These are phyloP conservation scores for Cicer chorassanicum DNA, from an alignment of 306 rosid genomes.

Conservation along the genomic window DNA sequence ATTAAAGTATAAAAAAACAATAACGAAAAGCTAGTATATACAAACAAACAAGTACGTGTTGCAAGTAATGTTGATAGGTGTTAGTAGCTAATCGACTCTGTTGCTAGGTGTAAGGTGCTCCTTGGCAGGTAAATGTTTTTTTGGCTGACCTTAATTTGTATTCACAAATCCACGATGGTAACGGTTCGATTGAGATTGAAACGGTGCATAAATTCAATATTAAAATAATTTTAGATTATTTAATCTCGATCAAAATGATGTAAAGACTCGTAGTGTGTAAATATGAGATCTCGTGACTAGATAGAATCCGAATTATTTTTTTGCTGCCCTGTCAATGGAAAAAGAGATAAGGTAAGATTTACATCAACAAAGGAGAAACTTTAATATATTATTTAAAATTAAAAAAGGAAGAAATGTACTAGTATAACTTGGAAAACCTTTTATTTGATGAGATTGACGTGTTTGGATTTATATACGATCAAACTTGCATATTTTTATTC, in stretches of 20 bases:
- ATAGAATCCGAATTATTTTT: no score
- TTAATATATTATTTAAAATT: neutral
- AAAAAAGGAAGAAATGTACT: neutral
- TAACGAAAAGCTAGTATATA: no score
- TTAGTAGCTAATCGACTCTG: neutral
- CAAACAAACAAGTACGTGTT: neutral
- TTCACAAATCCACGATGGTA: no score
- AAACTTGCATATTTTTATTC: neutral
- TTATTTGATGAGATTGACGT: conserved; percentile 32
- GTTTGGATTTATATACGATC: neutral
- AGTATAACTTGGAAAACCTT: neutral
- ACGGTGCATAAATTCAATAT: no score
- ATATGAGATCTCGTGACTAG: no score
- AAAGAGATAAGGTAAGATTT: neutral
- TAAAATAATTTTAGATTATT: no score
- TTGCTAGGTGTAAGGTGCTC: conserved; percentile 10
- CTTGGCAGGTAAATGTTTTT: neutral
- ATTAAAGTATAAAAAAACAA: no score
- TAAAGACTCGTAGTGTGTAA: no score
- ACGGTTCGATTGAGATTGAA: no score
- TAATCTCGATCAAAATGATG: no score
- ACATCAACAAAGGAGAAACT: neutral
- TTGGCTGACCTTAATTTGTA: neutral
- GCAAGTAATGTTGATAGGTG: conserved; percentile 24
- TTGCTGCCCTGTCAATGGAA: neutral